Base-by-base conservation (phyloP, 1,139 yeast species). In the Hemisphaericaspora lyxosophila region DNA sequence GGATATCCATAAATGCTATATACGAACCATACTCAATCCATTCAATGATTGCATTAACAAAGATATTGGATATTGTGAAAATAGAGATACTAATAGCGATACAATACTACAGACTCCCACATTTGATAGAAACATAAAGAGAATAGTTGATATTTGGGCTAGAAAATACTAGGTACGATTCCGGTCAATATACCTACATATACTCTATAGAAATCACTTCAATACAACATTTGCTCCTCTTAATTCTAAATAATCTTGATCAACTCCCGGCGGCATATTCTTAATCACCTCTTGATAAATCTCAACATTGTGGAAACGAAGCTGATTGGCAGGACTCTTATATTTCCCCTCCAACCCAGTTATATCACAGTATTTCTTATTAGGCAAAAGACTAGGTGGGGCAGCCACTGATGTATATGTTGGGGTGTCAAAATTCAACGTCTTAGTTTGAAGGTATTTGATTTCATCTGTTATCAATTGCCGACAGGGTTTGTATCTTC, bases 201-300 rank as follows among this genome's bases (percentile, higher is more conserved):
- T 16, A 19, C 7, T 11, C 7, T 4, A 19, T n/a, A 17, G 17
- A 26, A 26, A 3, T 78, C 52, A 70, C 53, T 70, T 82, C 57
- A 90, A 70, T 7, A 90, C 79, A 16, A 90, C 90, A 56, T 89
- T 85, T 28, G 96, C 97, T 33, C 88, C 89, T 50, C 98, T 73
- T 46, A 92, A 68, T 49, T 86, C 85, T 55, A 92, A 70, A 57
- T 89, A 92, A 59, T 88, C 95, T 62, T 92, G 97, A 62, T 92
- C 97, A 14, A 85, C 87, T 19, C 97, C 96, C 1, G 95, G 85
- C 1, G 90, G 83, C 80, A 92, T 78, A 45, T 80, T 78, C 57
- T 81, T 82, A 43, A 85, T 78, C 18, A 88, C 85, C 43, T 82
- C 75, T 40, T 82, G 85, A 60, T 80, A 92, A 24, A 94, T 82